A percentile compares a stretch with the other conserved stretches of the same genome.
phyloP scores from a whole-genome alignment of 345 rosid genomes.

The Pseudoturritis turrita region DNA sequence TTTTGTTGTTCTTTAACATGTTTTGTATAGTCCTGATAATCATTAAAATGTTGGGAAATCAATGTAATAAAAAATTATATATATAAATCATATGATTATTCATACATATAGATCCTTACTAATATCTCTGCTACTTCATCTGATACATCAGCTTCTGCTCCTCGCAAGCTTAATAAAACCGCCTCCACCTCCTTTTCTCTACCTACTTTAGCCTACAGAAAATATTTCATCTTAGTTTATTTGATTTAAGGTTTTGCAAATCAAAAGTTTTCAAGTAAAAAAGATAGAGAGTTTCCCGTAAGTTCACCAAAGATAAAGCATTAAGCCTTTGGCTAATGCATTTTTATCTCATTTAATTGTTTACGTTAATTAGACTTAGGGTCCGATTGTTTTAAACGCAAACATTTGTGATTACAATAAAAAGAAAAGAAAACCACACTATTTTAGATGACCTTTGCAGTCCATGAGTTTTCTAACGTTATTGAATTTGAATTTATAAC shows the following conservation, averaged over 20 bases:
- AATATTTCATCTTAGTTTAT: background rate
- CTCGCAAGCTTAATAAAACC: constrained; percentile 17
- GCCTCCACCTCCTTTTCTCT: constrained; percentile 14
- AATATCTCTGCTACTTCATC: constrained; percentile 32
- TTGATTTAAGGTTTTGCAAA: background rate
- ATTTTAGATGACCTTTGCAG: no score
- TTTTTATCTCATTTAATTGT: background rate
- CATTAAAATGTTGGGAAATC: background rate
- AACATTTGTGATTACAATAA: no score
- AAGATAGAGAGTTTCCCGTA: no score
- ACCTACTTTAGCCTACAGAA: constrained; percentile 29
- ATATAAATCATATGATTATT: background rate
- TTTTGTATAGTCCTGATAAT: constrained; percentile 20
- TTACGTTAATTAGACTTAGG: no score
- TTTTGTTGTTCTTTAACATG: constrained; percentile 15
- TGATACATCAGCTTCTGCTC: constrained; percentile 22
- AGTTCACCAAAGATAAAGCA: no score
- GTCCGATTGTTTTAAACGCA: no score
- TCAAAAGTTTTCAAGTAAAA: background rate
- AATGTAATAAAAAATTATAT: background rate
- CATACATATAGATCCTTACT: constrained; percentile 9
- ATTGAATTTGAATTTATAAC: no score
- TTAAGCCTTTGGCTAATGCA: background rate
- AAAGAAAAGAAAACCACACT: no score
- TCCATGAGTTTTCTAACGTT: no score